Conservation (phyloP, 805 yeast species). For the Cyberlindnera euphorbiiphila region DNA sequence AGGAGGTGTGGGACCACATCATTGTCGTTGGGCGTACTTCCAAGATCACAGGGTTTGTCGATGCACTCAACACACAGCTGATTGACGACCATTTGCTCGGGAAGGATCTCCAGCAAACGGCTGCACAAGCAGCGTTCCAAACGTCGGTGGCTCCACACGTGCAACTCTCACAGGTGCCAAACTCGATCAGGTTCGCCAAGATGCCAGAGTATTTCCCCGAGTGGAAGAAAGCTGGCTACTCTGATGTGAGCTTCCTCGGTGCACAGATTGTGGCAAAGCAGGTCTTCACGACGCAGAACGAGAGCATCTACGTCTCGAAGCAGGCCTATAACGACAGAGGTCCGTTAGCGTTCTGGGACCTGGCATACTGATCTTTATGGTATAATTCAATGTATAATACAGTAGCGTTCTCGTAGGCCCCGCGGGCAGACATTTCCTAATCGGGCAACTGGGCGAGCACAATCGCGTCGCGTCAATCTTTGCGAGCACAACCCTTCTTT, state of each 20-base stretch:
- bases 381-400: too few species aligned
- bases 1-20: slow-evolving; percentile 81
- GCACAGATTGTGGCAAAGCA: slow-evolving; percentile 86
- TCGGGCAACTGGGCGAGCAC: not conserved
- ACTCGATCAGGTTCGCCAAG: slow-evolving; percentile 61
- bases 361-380: slow-evolving; percentile 33
- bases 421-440: not conserved
- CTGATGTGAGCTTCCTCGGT: slow-evolving; percentile 77
- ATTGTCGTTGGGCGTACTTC: slow-evolving; percentile 77
- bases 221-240: slow-evolving; percentile 82
- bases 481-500: too few species aligned
- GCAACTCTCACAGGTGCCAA: slow-evolving; percentile 67
- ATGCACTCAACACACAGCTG: slow-evolving; percentile 58
- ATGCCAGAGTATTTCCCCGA: slow-evolving; percentile 92
- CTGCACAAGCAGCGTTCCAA: slow-evolving; percentile 29
- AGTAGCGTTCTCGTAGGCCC: too few species aligned
- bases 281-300: slow-evolving; percentile 62
- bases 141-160: slow-evolving; percentile 17
- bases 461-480: slow-evolving; percentile 1
- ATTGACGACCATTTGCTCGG: slow-evolving; percentile 50
- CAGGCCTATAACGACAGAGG: slow-evolving; percentile 76
- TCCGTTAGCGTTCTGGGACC: slow-evolving; percentile 79
- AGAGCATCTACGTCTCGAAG: slow-evolving; percentile 57
- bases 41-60: slow-evolving; percentile 70
- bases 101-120: slow-evolving; percentile 27